A percentile compares a stretch with the other conserved stretches of the same genome.
These are phyloP conservation scores for Termitomyces sp. DNA, from an alignment of 768 basidiomycete genomes.

Conservation along the genomic window DNA sequence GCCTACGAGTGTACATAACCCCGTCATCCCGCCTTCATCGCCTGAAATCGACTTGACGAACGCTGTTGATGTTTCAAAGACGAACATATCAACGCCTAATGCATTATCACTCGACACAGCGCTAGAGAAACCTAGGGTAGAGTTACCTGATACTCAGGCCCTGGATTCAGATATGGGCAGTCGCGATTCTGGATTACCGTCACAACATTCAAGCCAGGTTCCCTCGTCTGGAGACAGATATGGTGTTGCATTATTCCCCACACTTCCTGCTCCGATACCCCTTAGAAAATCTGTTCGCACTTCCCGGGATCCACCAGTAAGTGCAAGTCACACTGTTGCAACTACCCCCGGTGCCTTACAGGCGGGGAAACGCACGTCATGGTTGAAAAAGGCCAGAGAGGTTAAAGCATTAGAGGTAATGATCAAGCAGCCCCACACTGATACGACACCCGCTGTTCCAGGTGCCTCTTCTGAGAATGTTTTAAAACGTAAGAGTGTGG, in stretches of 20 bases:
- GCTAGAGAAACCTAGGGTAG: neutral
- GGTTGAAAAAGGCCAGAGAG: conserved; percentile 75
- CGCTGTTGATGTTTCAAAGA: neutral
- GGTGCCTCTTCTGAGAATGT: conserved; percentile 14
- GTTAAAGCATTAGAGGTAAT: conserved; percentile 62
- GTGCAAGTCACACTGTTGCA: conserved; percentile 23
- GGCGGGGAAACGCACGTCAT: conserved; percentile 68
- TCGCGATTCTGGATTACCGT: conserved; percentile 23
- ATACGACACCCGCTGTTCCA: conserved; percentile 9
- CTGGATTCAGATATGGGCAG: conserved; percentile 1
- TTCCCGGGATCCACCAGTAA: conserved; percentile 36
- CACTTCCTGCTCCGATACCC: conserved; percentile 63
- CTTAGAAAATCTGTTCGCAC: conserved; percentile 62
- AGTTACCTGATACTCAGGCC: conserved; percentile 2
- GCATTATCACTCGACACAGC: conserved; percentile 9
- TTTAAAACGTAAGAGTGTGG: conserved; percentile 65
- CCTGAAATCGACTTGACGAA: neutral
- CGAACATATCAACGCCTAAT: neutral
- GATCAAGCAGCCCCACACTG: conserved; percentile 26
- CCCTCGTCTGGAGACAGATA: conserved; percentile 28
- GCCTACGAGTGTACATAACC: conserved; percentile 1
- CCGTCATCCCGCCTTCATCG: neutral
- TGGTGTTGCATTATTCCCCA: conserved; percentile 44
- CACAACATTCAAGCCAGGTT: conserved; percentile 26
- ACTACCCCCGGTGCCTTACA: conserved; percentile 35